phyloP scores from a whole-genome alignment of 345 rosid genomes.

The Eutrema heterophyllum region DNA sequence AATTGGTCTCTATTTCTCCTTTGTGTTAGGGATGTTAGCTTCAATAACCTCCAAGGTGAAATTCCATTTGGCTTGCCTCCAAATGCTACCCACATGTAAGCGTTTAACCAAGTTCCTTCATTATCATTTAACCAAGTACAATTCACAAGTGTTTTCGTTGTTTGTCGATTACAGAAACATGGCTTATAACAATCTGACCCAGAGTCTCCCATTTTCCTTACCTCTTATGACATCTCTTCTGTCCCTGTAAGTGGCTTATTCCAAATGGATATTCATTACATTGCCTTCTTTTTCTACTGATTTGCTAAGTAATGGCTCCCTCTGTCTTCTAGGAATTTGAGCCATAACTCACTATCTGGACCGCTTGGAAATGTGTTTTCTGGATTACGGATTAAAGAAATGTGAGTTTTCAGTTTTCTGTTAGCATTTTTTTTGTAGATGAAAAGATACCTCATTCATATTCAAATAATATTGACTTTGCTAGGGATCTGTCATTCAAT shows the following conservation, averaged over 20 bases:
- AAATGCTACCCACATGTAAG: conserved; percentile 77
- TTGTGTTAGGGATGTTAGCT: conserved; percentile 68
- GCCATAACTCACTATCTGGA: conserved; percentile 75
- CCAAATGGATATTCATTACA: background rate
- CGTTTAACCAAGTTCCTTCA: conserved; percentile 2
- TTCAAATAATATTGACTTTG: background rate
- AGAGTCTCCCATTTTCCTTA: conserved; percentile 62
- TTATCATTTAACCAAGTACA: background rate
- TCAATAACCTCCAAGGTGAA: conserved; percentile 60
- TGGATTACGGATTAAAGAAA: conserved; percentile 57
- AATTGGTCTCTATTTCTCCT: conserved; percentile 5
- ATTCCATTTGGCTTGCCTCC: conserved; percentile 75
- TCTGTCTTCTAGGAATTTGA: conserved; percentile 63
- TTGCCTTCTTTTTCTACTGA: background rate
- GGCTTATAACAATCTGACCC: conserved; percentile 64
- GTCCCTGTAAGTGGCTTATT: conserved; percentile 54
- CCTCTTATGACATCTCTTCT: conserved; percentile 50
- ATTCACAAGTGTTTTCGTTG: background rate
- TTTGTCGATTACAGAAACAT: conserved; percentile 52
- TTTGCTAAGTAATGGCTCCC: background rate
- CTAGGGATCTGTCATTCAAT: conserved; percentile 88
- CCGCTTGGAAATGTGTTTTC: conserved; percentile 81
- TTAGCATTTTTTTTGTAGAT: background rate
- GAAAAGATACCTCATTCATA: background rate
- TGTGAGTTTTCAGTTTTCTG: conserved; percentile 43